Percentiles rank a stretch among this genome's conserved stretches.
phyloP scores from a whole-genome alignment of 2,329 filamentous ascomycete genomes.

The Monascus ruber region DNA sequence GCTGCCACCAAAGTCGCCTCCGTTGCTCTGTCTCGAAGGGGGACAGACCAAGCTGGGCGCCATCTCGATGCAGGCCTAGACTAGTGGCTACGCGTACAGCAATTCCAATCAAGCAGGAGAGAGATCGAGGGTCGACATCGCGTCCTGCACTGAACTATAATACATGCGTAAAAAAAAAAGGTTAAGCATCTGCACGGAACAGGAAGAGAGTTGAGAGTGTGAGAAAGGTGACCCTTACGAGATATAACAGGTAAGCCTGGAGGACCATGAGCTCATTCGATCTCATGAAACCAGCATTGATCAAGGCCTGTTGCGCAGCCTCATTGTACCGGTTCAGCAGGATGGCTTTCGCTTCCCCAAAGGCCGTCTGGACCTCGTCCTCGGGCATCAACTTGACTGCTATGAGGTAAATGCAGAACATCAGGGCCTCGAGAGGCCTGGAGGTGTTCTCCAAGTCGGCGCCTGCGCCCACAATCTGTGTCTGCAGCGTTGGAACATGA shows the following conservation, averaged over 20 bases:
- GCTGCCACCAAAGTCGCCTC: slow-evolving; percentile 56
- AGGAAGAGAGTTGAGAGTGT: not conserved
- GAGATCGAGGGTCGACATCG: slow-evolving; percentile 47
- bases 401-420: slow-evolving; percentile 23
- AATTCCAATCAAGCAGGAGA: slow-evolving; percentile 51
- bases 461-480: slow-evolving; percentile 13
- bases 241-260: slow-evolving; percentile 48
- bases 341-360: slow-evolving; percentile 11
- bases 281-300: slow-evolving; percentile 8
- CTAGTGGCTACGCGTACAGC: slow-evolving; percentile 55
- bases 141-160: slow-evolving; percentile 45
- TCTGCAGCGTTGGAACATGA: slow-evolving; percentile 15
- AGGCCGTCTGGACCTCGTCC: slow-evolving; percentile 9
- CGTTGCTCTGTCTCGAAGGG: slow-evolving; percentile 58
- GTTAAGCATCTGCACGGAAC: not conserved
- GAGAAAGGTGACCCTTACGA: slow-evolving; percentile 16
- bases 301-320: slow-evolving; percentile 11
- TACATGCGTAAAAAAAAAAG: slow-evolving; percentile 3
- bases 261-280: slow-evolving; percentile 42
- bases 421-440: slow-evolving; percentile 16
- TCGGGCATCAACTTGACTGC: slow-evolving; percentile 19
- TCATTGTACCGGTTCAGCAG: slow-evolving; percentile 12
- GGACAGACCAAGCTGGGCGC: slow-evolving; percentile 43
- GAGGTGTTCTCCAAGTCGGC: slow-evolving; percentile 8
- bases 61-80: slow-evolving; percentile 56